Evolutionary conservation across 2,329 filamentous ascomycete species (phyloP).

Genomic region (Xylaria sp.): DNA sequence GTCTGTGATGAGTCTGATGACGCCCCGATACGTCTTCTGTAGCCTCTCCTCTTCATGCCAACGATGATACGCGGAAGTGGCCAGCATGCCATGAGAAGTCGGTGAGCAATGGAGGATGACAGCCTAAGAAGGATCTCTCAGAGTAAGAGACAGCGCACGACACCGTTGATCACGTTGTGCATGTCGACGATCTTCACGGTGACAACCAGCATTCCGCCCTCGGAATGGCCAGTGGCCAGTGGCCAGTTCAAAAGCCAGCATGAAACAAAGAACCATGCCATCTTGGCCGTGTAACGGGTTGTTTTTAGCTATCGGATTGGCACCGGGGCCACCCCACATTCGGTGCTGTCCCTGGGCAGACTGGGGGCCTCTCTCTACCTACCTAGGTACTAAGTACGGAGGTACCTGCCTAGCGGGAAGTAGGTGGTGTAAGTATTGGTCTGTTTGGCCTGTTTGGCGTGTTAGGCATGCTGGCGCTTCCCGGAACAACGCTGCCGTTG

Average conservation of each 20-base stretch:
- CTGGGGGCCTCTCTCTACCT: too few species aligned
- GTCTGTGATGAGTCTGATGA: too few species aligned
- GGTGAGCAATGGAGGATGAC: conserved; percentile 16
- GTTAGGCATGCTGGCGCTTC: conserved; percentile 18
- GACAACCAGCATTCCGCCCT: conserved; percentile 13
- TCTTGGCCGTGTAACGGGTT: conserved; percentile 21
- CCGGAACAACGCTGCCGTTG: conserved; percentile 21
- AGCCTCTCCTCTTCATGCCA: background rate
- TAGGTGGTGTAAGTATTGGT: background rate
- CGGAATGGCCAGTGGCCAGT: background rate
- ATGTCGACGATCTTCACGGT: conserved; percentile 18
- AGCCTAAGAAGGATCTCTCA: background rate
- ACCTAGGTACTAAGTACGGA: too few species aligned
- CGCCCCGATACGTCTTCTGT: background rate
- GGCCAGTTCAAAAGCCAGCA: background rate
- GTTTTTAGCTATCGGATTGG: conserved; percentile 15
- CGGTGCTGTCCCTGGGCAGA: background rate
- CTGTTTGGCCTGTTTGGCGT: too few species aligned
- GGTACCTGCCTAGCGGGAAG: too few species aligned
- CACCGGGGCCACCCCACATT: conserved; percentile 15
- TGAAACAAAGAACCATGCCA: conserved; percentile 25
- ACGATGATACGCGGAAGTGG: conserved; percentile 11
- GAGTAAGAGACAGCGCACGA: conserved; percentile 25
- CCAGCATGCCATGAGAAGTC: conserved; percentile 17
- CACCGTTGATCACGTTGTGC: conserved; percentile 21